Evolutionary conservation across 805 yeast species (phyloP).

Genomic region (Hanseniaspora valbyensis): DNA sequence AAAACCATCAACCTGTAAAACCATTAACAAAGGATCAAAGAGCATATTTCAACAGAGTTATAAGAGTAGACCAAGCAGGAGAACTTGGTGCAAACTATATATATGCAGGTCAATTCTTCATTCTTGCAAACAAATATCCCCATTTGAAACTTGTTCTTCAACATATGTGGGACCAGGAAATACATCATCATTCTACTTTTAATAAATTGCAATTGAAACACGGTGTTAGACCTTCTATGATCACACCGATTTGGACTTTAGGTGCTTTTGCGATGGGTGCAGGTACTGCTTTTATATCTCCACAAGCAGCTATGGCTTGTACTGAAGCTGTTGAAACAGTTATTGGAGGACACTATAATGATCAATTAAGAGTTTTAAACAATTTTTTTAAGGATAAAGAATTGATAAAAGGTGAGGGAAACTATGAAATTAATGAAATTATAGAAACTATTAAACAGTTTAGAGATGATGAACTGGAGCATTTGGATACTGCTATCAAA

Average conservation of each 20-base stretch:
- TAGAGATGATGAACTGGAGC: slow-evolving; percentile 92
- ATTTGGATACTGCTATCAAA: slow-evolving; percentile 83
- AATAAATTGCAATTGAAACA: slow-evolving; percentile 61
- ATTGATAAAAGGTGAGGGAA: slow-evolving; percentile 26
- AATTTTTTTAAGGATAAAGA: slow-evolving; percentile 43
- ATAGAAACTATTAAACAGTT: slow-evolving; percentile 58
- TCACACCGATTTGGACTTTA: slow-evolving; percentile 86
- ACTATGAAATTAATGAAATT: slow-evolving; percentile 47
- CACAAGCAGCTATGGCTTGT: slow-evolving; percentile 98
- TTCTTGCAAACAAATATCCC: slow-evolving; percentile 59
- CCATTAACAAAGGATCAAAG: slow-evolving; percentile 41
- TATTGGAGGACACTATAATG: slow-evolving; percentile 90
- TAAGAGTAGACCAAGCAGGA: slow-evolving; percentile 96
- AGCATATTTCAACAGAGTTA: slow-evolving; percentile 60
- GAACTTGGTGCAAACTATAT: slow-evolving; percentile 92
- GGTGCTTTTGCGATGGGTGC: slow-evolving; percentile 85
- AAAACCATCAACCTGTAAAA: slow-evolving; percentile 17
- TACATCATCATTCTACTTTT: slow-evolving; percentile 80
- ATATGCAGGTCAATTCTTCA: slow-evolving; percentile 79
- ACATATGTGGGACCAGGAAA: slow-evolving; percentile 98
- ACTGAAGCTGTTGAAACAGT: slow-evolving; percentile 98
- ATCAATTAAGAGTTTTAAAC: slow-evolving; percentile 67
- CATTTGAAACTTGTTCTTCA: slow-evolving; percentile 65
- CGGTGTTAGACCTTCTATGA: slow-evolving; percentile 79
- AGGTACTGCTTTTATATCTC: slow-evolving; percentile 73